Evolutionary conservation across 306 rosid genomes (phyloP).

Genomic region (Mimosa pudica): DNA sequence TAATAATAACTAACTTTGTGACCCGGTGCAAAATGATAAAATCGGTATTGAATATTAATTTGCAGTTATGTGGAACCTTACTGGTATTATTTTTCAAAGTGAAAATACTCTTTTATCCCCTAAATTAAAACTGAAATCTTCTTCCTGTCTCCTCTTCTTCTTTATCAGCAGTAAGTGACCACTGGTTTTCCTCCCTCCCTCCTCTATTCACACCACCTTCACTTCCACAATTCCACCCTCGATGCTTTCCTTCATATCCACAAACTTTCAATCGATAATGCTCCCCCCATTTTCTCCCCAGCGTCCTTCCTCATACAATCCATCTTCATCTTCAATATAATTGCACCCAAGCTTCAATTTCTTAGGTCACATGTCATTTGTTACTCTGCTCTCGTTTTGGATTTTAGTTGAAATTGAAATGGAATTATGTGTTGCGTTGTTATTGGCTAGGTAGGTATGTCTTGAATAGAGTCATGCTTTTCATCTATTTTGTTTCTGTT

Average conservation of each 20-base stretch:
- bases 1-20: too few relatives aligned
- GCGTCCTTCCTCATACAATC: constrained; percentile 48
- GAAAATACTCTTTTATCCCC: too few relatives aligned
- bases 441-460: not conserved
- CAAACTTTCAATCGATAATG: constrained; percentile 30
- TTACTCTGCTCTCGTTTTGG: not conserved
- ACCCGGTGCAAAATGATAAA: too few relatives aligned
- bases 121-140: not conserved
- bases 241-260: constrained; percentile 44
- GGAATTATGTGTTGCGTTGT: not conserved
- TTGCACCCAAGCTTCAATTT: not conserved
- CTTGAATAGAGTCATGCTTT: too few relatives aligned
- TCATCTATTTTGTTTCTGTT: too few relatives aligned
- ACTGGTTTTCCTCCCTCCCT: not conserved
- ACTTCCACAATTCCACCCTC: constrained; percentile 37
- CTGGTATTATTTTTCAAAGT: too few relatives aligned
- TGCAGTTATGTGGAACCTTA: too few relatives aligned
- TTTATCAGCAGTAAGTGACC: too few relatives aligned
- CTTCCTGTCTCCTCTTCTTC: constrained; percentile 49
- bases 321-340: not conserved
- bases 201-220: constrained; percentile 39
- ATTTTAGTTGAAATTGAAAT: not conserved
- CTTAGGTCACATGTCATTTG: constrained; percentile 39
- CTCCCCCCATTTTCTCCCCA: constrained; percentile 51
- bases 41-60: too few relatives aligned